phyloP scores from a whole-genome alignment of 2,329 filamentous ascomycete genomes.

The Cercospora berteroae region DNA sequence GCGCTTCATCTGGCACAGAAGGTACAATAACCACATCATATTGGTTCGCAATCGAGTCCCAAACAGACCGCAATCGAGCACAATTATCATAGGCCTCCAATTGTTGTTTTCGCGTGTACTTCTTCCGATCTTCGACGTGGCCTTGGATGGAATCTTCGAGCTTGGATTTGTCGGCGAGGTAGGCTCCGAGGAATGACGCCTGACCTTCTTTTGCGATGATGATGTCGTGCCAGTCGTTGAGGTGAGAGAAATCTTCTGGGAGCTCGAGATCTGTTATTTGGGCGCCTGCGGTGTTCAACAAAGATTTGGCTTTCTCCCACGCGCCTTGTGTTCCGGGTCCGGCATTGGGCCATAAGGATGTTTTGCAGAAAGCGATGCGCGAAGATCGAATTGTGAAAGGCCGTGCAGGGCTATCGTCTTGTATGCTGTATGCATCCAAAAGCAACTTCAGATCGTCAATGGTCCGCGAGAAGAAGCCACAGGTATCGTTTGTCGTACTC shows the following conservation, averaged over 20 bases:
- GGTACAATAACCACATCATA: conserved; percentile 60
- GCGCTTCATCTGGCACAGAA: conserved; percentile 60
- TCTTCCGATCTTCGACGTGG: conserved; percentile 52
- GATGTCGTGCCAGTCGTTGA: conserved; percentile 53
- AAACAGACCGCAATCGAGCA: conserved; percentile 56
- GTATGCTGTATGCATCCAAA: conserved; percentile 40
- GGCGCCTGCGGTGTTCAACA: conserved; percentile 50
- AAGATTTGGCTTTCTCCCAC: conserved; percentile 34
- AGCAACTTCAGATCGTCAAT: conserved; percentile 59
- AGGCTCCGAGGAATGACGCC: conserved; percentile 50
- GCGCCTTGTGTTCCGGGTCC: conserved; percentile 39
- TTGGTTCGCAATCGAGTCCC: conserved; percentile 52
- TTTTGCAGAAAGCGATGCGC: conserved; percentile 56
- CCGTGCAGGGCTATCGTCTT: not conserved
- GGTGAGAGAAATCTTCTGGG: conserved; percentile 48
- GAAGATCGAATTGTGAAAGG: conserved; percentile 42
- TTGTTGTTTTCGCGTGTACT: conserved; percentile 48
- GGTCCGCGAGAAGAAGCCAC: conserved; percentile 59
- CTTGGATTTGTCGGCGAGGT: conserved; percentile 39
- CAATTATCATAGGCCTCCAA: conserved; percentile 57
- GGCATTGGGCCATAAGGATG: conserved; percentile 49
- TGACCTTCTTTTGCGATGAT: conserved; percentile 54
- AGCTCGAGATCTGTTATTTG: conserved; percentile 57
- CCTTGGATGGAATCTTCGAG: not conserved
- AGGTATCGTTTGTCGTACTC: conserved; percentile 59